A percentile compares a stretch with the other conserved stretches of the same genome.
These are phyloP conservation scores for Lepiota brunneoincarnata DNA, from an alignment of 768 basidiomycete species.

Conservation along the genomic window DNA sequence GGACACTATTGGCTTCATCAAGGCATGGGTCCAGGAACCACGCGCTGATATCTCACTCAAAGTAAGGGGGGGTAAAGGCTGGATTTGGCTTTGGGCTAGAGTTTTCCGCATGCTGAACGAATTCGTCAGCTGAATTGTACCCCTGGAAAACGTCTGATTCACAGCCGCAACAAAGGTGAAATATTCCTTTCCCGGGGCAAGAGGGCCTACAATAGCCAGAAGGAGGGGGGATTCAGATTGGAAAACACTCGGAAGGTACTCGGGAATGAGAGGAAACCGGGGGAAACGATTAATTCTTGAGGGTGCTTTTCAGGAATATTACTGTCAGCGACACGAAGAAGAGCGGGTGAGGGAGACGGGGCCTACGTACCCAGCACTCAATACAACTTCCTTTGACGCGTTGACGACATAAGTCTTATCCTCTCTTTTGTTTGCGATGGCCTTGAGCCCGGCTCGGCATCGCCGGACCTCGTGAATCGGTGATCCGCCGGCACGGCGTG, in stretches of 20 bases:
- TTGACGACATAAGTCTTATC: neutral
- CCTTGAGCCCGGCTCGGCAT: too few species aligned
- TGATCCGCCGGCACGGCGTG: too few species aligned
- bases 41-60: neutral
- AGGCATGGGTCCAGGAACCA: neutral
- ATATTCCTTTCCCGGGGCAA: slow-evolving; percentile 11
- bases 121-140: neutral
- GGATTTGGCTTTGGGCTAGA: neutral
- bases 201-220: neutral
- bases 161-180: slow-evolving; percentile 3
- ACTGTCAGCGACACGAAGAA: neutral
- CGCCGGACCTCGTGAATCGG: too few species aligned
- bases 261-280: slow-evolving; percentile 14
- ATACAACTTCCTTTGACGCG: slow-evolving; percentile 12
- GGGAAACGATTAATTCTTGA: slow-evolving; percentile 22
- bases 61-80: neutral
- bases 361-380: slow-evolving; percentile 14
- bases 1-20: neutral
- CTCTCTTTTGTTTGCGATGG: too few species aligned
- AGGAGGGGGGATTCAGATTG: neutral
- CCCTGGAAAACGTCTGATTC: slow-evolving; percentile 13
- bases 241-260: neutral
- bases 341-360: neutral
- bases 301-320: neutral
- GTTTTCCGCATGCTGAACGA: neutral